Evolutionary conservation across 176 grass and related monocot species (phyloP).

Genomic region (Melocanna baccifera): DNA sequence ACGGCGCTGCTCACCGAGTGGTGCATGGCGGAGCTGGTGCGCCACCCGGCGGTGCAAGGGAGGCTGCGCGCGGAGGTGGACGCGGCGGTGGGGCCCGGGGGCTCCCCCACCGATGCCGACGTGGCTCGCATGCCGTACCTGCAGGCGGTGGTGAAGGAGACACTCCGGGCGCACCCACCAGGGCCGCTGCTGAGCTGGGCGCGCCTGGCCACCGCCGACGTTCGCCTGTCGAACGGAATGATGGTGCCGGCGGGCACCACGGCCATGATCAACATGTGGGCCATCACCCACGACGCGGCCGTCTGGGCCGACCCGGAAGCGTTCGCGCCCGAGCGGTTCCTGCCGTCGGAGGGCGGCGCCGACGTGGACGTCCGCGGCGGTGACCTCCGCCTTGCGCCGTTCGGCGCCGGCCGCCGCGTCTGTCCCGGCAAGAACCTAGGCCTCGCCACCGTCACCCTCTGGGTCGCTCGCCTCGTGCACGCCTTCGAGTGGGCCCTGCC

Average conservation of each 20-base stretch:
- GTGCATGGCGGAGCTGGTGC: constrained; percentile 75
- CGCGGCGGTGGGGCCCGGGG: neutral
- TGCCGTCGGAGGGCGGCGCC: constrained; percentile 45
- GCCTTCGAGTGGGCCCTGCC: constrained; percentile 55
- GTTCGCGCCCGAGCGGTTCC: constrained; percentile 57
- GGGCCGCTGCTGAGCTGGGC: constrained; percentile 82
- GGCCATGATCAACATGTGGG: constrained; percentile 89
- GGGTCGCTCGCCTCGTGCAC: constrained; percentile 62
- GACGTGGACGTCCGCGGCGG: constrained; percentile 81
- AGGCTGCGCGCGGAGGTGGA: constrained; percentile 57
- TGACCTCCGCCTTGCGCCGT: constrained; percentile 71
- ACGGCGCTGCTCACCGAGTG: constrained; percentile 79
- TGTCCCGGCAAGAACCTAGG: constrained; percentile 87
- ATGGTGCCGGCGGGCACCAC: constrained; percentile 67
- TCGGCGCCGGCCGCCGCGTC: constrained; percentile 72
- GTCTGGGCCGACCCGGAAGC: constrained; percentile 47
- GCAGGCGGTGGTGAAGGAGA: constrained; percentile 77
- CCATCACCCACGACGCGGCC: constrained; percentile 65
- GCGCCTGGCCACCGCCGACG: constrained; percentile 67
- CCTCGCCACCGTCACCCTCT: constrained; percentile 59
- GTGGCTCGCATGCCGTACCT: constrained; percentile 62
- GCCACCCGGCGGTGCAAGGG: constrained; percentile 46
- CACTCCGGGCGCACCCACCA: constrained; percentile 63
- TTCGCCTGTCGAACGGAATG: constrained; percentile 67
- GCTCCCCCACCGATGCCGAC: constrained; percentile 42